Base-by-base conservation (phyloP, 2,329 filamentous ascomycete genomes). In the Paecilomyces variotii region DNA sequence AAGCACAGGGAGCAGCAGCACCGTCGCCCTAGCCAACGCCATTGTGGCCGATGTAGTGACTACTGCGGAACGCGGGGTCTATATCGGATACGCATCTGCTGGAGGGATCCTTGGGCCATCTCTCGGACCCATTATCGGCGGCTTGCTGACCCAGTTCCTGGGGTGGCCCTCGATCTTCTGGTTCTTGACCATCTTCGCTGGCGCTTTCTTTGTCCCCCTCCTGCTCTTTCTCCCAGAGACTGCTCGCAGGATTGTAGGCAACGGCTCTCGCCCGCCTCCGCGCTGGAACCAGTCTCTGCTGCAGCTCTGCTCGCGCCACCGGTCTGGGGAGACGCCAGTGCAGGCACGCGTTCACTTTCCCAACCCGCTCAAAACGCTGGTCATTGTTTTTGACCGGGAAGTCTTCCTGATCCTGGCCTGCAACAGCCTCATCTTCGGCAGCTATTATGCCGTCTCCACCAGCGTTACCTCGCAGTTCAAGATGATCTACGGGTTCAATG, bases 101-200 rank as follows among this genome's bases (percentile, higher is more conserved):
- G 64, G 63, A 3, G 27, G 34, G 4, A 59, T 68, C 24, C 65
- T 79, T 39, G 77, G 74, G 3, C 89, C 89, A 0, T 73, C 91
- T 5, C 70, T 90, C 2, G 83, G 86, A 0, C 89, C 89, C 1
- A 86, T 92, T 55, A 79, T 91, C 30, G 89, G 88, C 57, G 89
- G 88, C 27, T 83, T 79, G 0, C 74, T 92, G 7, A 79, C 85
- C 0, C 74, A 87, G 62, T 77, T 70, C 7, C 83, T 86, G 61
- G 84, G 85, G 1, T 91, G 89, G 89, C 79, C 86, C 65, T 83
- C 83, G 19, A 87, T 87, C 2, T 85, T 89, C 76, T 91, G 87
- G 85, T 89, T 89, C 64, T 78, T 89, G 49, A 79, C 82, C 30
- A 85, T 87, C 39, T 90, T 87, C 65, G 88, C 87, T 28, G 81